These are phyloP conservation scores for Hagleromyces aurorensis DNA, from an alignment of 805 yeast species.

Conservation along the genomic window DNA sequence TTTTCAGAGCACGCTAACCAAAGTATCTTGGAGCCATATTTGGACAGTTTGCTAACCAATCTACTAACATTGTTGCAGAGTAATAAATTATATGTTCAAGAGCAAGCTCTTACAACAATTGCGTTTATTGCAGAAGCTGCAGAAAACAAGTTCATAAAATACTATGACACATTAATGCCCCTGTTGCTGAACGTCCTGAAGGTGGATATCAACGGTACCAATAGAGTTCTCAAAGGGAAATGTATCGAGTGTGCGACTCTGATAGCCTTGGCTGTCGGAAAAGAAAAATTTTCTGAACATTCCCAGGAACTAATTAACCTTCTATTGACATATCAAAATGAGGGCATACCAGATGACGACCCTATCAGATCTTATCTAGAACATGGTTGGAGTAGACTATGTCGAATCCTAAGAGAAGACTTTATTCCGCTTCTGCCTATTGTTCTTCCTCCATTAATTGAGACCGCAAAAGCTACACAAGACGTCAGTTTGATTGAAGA, in stretches of 20 bases:
- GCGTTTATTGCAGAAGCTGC: constrained; percentile 98
- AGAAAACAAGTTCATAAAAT: constrained; percentile 75
- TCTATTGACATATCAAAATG: constrained; percentile 63
- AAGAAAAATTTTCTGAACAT: constrained; percentile 74
- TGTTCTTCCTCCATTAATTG: constrained; percentile 83
- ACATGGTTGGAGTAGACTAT: constrained; percentile 94
- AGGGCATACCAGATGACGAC: constrained; percentile 59
- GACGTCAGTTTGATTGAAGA: constrained; percentile 82
- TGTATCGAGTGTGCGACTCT: constrained; percentile 93
- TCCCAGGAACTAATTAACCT: constrained; percentile 65
- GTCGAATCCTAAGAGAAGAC: constrained; percentile 76
- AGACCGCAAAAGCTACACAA: constrained; percentile 82
- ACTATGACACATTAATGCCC: constrained; percentile 93
- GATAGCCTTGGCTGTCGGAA: constrained; percentile 92
- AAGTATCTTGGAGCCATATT: constrained; percentile 83
- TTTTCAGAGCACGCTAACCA: constrained; percentile 88
- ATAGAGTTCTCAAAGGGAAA: constrained; percentile 77
- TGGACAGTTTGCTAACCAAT: constrained; percentile 71
- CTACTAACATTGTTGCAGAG: constrained; percentile 70
- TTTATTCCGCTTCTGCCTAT: constrained; percentile 76
- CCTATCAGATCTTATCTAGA: constrained; percentile 81
- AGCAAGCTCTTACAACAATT: constrained; percentile 92
- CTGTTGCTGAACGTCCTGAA: constrained; percentile 68
- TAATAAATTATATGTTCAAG: constrained; percentile 90
- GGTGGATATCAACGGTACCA: constrained; percentile 66